These are phyloP conservation scores for Coemansia sp. DNA, from an alignment of 192 early-diverging fungal genomes.

Conservation along the genomic window DNA sequence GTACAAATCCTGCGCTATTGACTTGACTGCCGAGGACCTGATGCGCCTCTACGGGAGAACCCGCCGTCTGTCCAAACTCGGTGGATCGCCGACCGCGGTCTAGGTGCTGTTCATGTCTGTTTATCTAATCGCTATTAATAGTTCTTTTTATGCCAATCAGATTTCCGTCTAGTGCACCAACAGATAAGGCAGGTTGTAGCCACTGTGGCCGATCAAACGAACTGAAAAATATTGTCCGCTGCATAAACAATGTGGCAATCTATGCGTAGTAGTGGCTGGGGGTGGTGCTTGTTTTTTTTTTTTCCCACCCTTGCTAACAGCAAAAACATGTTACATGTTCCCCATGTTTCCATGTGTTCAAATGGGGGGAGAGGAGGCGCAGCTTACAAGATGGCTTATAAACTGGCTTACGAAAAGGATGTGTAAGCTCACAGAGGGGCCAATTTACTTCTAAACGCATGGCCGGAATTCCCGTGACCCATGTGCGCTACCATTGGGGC, in stretches of 20 bases:
- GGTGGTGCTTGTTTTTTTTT: conserved; percentile 2
- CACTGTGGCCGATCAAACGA: neutral
- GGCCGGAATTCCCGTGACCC: conserved; percentile 3
- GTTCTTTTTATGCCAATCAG: neutral
- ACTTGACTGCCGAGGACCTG: conserved; percentile 54
- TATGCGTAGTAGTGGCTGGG: neutral
- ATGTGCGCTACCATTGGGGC: neutral
- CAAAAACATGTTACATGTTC: conserved; percentile 6
- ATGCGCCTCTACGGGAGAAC: conserved; percentile 48
- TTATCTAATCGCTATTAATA: neutral
- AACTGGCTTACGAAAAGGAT: neutral
- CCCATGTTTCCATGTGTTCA: neutral
- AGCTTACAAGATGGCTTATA: neutral
- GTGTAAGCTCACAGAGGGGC: too few species aligned
- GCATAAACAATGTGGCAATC: neutral
- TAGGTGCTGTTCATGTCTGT: neutral
- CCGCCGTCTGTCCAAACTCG: conserved; percentile 48
- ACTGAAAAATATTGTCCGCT: neutral
- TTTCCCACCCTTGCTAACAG: neutral
- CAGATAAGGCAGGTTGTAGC: neutral
- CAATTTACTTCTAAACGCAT: neutral
- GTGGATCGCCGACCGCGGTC: conserved; percentile 8
- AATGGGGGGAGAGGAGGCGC: neutral
- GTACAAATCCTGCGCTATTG: conserved; percentile 56
- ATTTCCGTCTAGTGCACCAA: neutral